A percentile compares a stretch with the other conserved stretches of the same genome.
Evolutionary conservation across 768 basidiomycete genomes (phyloP).

Genomic region (Omphalotus guepiniiformis): DNA sequence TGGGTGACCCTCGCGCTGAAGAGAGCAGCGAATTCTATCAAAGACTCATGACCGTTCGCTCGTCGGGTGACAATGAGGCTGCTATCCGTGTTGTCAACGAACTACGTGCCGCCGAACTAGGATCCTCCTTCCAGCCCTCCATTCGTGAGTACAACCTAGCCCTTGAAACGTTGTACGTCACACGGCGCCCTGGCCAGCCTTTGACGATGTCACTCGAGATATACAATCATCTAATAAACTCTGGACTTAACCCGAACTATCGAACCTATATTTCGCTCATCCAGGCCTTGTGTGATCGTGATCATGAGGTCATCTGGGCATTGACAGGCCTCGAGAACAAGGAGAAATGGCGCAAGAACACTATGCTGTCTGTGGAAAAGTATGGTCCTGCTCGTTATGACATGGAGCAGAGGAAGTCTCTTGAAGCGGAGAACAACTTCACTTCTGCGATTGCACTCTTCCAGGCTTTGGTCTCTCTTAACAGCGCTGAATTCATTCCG

Average conservation of each 20-base stretch:
- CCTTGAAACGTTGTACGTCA: slow-evolving; percentile 45
- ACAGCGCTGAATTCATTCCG: slow-evolving; percentile 28
- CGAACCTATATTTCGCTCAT: slow-evolving; percentile 63
- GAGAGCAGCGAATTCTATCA: slow-evolving; percentile 14
- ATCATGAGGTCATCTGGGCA: slow-evolving; percentile 53
- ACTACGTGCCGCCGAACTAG: slow-evolving; percentile 30
- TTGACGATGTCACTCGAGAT: slow-evolving; percentile 55
- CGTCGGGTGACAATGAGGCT: slow-evolving; percentile 19
- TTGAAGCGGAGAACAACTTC: slow-evolving; percentile 68
- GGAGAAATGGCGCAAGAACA: slow-evolving; percentile 26
- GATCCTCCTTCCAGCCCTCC: slow-evolving; percentile 24
- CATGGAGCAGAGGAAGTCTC: slow-evolving; percentile 31
- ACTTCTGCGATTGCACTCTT: slow-evolving; percentile 70
- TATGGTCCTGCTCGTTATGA: slow-evolving; percentile 11
- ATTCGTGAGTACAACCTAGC: slow-evolving; percentile 60
- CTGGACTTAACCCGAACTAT: slow-evolving; percentile 56
- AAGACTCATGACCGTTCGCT: slow-evolving; percentile 23
- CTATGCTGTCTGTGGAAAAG: slow-evolving; percentile 3
- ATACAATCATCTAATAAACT: slow-evolving; percentile 69
- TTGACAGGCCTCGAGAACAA: slow-evolving; percentile 41
- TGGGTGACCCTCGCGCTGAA: background rate
- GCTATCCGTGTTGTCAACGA: slow-evolving; percentile 33
- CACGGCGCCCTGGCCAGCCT: slow-evolving; percentile 47
- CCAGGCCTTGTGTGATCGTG: slow-evolving; percentile 57
- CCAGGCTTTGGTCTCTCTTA: slow-evolving; percentile 45